phyloP scores from a whole-genome alignment of 495 filamentous ascomycete species.

The Immersiella caudata region DNA sequence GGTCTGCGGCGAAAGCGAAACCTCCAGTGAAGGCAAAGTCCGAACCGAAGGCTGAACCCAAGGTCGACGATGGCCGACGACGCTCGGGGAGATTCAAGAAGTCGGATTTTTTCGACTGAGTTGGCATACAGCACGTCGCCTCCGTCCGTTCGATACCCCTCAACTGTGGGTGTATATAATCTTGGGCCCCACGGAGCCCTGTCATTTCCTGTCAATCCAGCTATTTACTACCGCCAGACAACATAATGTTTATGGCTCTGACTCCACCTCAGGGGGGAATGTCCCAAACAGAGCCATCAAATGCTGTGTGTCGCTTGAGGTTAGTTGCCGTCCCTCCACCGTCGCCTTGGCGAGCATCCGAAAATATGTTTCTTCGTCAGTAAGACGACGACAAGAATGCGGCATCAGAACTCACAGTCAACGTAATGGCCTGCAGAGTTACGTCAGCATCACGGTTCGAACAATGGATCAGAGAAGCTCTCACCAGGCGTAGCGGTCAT shows the following conservation, averaged over 20 bases:
- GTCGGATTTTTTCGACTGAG: background rate
- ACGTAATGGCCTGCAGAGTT: conserved; percentile 31
- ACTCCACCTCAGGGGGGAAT: conserved; percentile 38
- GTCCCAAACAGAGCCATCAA: conserved; percentile 44
- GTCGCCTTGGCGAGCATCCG: conserved; percentile 38
- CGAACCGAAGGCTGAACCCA: conserved; percentile 1
- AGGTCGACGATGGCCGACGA: conserved; percentile 31
- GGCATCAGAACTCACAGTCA: conserved; percentile 31
- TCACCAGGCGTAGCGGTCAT: conserved; percentile 56
- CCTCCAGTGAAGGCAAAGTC: background rate
- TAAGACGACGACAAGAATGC: background rate
- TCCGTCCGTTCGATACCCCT: background rate
- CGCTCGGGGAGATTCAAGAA: conserved; percentile 42
- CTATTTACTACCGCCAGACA: background rate
- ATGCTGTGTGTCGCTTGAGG: conserved; percentile 28
- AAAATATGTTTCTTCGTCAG: conserved; percentile 28
- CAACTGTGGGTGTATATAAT: background rate
- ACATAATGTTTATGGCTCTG: conserved; percentile 29
- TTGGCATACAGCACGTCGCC: no score
- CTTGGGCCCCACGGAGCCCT: background rate
- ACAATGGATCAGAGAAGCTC: background rate
- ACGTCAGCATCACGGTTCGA: background rate
- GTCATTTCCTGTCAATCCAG: background rate
- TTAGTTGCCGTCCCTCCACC: conserved; percentile 27
- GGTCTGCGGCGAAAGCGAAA: conserved; percentile 20